A percentile compares a stretch with the other conserved stretches of the same genome.
Conservation (phyloP, 768 basidiomycete species). For the Serendipita indica region DNA sequence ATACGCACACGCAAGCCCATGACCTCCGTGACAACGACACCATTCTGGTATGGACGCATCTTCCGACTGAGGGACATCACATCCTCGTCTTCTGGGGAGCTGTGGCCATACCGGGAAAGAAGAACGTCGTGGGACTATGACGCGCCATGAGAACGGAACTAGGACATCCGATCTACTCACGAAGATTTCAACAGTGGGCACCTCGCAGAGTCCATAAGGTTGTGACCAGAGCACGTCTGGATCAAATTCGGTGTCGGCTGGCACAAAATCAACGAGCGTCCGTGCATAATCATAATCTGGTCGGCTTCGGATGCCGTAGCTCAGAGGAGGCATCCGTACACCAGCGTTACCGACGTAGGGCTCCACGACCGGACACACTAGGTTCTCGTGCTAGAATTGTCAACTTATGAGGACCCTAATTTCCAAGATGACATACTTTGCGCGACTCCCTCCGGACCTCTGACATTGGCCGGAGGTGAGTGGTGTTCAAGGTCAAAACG, state of each 20-base stretch:
- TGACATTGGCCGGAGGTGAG: slow-evolving; percentile 43
- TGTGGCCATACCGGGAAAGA: slow-evolving; percentile 42
- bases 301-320: slow-evolving; percentile 58
- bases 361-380: slow-evolving; percentile 18
- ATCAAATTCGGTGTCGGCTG: slow-evolving; percentile 33
- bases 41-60: slow-evolving; percentile 43
- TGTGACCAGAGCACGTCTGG: slow-evolving; percentile 34
- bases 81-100: slow-evolving; percentile 42
- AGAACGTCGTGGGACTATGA: not conserved
- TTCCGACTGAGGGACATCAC: slow-evolving; percentile 52
- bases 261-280: slow-evolving; percentile 40
- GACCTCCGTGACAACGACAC: slow-evolving; percentile 62
- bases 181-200: slow-evolving; percentile 50
- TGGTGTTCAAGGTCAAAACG: slow-evolving; percentile 47
- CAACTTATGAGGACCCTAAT: slow-evolving; percentile 49
- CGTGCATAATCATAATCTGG: slow-evolving; percentile 71
- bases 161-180: slow-evolving; percentile 29
- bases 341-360: slow-evolving; percentile 20
- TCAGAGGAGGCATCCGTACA: slow-evolving; percentile 27
- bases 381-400: slow-evolving; percentile 14
- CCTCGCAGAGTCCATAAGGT: slow-evolving; percentile 58
- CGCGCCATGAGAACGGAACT: slow-evolving; percentile 8
- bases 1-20: slow-evolving; percentile 67
- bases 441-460: slow-evolving; percentile 44
- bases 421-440: slow-evolving; percentile 51